Conservation (phyloP, 208 protist genomes). For the Leishmania major region DNA sequence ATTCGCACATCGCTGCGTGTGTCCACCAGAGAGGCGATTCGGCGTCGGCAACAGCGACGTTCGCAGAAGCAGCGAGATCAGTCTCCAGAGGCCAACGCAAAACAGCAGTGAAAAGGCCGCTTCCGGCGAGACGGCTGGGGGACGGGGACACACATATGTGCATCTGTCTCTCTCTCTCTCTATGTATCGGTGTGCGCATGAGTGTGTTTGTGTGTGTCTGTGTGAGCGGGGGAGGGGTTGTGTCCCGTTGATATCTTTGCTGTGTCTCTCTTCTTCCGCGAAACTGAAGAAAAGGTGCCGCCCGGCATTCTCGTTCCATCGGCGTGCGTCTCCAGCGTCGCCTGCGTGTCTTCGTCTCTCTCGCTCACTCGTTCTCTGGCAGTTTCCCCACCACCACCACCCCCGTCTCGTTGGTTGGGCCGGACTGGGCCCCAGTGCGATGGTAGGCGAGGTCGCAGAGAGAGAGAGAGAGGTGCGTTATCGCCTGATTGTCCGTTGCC, state of each 20-base stretch:
- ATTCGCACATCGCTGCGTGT: conserved; percentile 3
- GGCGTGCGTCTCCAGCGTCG: too few species aligned
- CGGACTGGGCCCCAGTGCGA: not conserved
- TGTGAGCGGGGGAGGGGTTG: not conserved
- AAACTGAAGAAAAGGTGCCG: not conserved
- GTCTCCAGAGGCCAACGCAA: not conserved
- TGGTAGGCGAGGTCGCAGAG: not conserved
- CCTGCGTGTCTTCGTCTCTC: not conserved
- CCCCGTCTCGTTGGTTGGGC: not conserved
- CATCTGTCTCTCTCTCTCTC: not conserved
- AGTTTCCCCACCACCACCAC: not conserved
- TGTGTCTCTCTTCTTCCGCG: not conserved
- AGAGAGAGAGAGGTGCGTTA: not conserved
- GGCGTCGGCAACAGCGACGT: not conserved
- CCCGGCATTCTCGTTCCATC: not conserved
- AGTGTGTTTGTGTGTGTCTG: not conserved
- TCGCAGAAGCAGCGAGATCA: not conserved
- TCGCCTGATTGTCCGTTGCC: not conserved
- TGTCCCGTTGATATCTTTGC: not conserved
- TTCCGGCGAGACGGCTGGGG: not conserved
- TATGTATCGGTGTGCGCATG: not conserved
- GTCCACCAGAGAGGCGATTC: not conserved
- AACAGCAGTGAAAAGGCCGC: not conserved
- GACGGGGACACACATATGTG: not conserved
- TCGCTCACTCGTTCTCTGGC: not conserved